Base-by-base conservation (phyloP, 73 alveolate genomes). In the Uronychia setigera region DNA sequence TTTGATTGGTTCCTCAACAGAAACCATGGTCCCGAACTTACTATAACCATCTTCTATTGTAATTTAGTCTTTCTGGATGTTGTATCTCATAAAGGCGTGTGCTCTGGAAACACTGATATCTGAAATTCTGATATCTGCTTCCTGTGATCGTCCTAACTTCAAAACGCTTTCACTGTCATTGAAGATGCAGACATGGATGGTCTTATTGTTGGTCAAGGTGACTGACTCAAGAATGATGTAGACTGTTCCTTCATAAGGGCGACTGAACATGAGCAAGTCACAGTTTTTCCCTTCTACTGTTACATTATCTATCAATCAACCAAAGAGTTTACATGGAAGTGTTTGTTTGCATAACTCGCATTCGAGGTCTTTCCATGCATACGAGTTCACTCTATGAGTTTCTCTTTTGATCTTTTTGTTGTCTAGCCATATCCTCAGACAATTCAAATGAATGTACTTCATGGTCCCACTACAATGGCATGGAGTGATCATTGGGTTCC, bases 51-150 rank as follows among this genome's bases (percentile, higher is more conserved):
- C 67, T 46, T 46, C 67, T 46, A 46, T 46, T 5, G 67, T 46
- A 19, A 46, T 82, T 88, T 88, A 1, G 76, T 33, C 80, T 85
- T 29, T 35, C 74, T 76, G n/a, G 86, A 74, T 29, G 57, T 26
- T 1, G 95, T 60, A 77, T 90, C 90, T 25, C 35, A 46, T 11
- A 46, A 11, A 59, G 0, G 98, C 96, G 80, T 96, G 98, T 31
- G 82, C 35, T 74, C 99, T 67, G 1, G 97, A 90, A 0, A 96
- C 99, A 11, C 96, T 82, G 26, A 96, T 96, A 83, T 96, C 99
- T 29, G 88, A 90, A 0, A 96, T 82, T 79, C 96, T 90, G 14
- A 96, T 88, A 26, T 96, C 98, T 32, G 95, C 80, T 29, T 96
- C 99, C 46, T 91, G 94, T 33, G 95, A 94, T 76, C 99, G 89